Percentiles rank a stretch among this genome's conserved stretches.
Evolutionary conservation across 805 yeast genomes (phyloP).

Genomic region (Wickerhamiella sergipiensis): DNA sequence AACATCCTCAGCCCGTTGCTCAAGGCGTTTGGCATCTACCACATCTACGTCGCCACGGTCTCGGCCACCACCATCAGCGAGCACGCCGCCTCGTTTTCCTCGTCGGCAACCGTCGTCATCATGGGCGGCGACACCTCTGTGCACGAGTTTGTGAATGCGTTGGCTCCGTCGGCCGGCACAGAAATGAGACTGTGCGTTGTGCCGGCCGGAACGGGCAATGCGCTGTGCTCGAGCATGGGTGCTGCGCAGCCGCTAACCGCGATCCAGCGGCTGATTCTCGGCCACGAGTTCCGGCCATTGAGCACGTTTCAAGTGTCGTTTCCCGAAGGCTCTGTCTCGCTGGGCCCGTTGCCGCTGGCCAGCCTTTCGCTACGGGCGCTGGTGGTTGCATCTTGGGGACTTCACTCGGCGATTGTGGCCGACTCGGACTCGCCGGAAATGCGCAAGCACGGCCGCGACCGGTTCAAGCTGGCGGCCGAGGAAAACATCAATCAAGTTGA

Average conservation of each 20-base stretch:
- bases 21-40: constrained; percentile 21
- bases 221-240: constrained; percentile 52
- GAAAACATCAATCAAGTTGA: constrained; percentile 33
- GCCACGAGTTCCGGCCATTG: constrained; percentile 24
- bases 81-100: constrained; percentile 21
- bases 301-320: constrained; percentile 33
- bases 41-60: constrained; percentile 25
- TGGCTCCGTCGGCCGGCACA: constrained; percentile 15
- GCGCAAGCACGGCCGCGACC: constrained; percentile 45
- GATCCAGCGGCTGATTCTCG: constrained; percentile 18
- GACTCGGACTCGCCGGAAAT: constrained; percentile 60
- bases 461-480: constrained; percentile 60
- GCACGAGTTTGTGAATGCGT: constrained; percentile 55
- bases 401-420: constrained; percentile 77
- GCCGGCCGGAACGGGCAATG: constrained; percentile 84
- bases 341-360: constrained; percentile 17
- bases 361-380: constrained; percentile 25
- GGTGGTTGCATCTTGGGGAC: constrained; percentile 72
- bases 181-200: constrained; percentile 25
- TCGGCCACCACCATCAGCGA: constrained; percentile 20
- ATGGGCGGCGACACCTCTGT: constrained; percentile 82
- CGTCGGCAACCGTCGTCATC: constrained; percentile 37
- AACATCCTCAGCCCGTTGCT: constrained; percentile 24
- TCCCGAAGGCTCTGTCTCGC: constrained; percentile 25
- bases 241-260: constrained; percentile 18